Percentiles rank a stretch among this genome's conserved stretches.
Conservation (phyloP, 169 alveolate species). For the Eimeria necatrix region DNA sequence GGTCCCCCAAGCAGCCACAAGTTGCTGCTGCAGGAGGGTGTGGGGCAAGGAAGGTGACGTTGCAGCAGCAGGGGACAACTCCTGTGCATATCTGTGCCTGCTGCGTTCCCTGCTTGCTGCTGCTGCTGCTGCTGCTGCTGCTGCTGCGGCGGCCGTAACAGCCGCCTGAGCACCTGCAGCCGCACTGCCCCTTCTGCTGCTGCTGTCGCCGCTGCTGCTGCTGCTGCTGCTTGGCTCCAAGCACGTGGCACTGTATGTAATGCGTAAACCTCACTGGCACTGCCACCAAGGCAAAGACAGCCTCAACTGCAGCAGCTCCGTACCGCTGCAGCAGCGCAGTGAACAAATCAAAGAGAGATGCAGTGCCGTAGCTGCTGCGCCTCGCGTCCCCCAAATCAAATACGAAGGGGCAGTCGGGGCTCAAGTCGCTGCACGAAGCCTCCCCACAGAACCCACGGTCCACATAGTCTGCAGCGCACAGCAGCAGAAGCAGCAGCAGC, state of each 20-base stretch:
- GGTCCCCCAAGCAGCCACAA: not conserved
- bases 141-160: slow-evolving; percentile 1
- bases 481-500: too few species aligned
- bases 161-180: not conserved
- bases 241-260: slow-evolving; percentile 1
- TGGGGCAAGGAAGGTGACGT: not conserved
- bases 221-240: not conserved
- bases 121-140: slow-evolving; percentile 13
- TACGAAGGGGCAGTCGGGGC: slow-evolving; percentile 55
- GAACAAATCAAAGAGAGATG: slow-evolving; percentile 63
- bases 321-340: slow-evolving; percentile 56
- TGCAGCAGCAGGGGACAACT: slow-evolving; percentile 26
- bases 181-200: not conserved
- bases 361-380: slow-evolving; percentile 39
- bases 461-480: slow-evolving; percentile 8
- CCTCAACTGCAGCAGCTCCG: slow-evolving; percentile 71
- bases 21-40: slow-evolving; percentile 11
- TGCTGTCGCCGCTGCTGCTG: not conserved
- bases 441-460: slow-evolving; percentile 54
- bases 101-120: not conserved
- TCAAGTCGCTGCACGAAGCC: slow-evolving; percentile 24
- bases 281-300: slow-evolving; percentile 64
- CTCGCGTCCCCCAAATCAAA: slow-evolving; percentile 59
- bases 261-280: slow-evolving; percentile 12
- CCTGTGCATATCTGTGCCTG: not conserved